Percentiles rank a stretch among this genome's conserved stretches.
Conservation (phyloP, 2,329 filamentous ascomycete genomes). For the Penicillium sclerotiorum region DNA sequence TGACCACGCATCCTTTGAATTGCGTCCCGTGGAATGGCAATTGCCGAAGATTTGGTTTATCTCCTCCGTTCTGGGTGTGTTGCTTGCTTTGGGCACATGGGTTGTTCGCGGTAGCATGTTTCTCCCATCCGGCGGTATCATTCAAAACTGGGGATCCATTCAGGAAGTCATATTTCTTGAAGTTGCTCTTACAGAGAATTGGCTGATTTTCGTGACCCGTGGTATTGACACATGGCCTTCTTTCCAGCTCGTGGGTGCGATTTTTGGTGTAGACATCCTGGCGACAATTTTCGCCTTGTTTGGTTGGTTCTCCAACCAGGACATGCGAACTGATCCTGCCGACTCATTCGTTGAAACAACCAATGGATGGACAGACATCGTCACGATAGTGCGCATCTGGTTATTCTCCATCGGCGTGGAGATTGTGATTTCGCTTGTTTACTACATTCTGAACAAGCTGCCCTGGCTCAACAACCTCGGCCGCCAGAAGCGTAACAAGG, state of each 20-base stretch:
- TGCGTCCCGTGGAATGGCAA: slow-evolving; percentile 78
- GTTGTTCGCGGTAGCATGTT: slow-evolving; percentile 71
- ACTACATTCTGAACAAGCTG: slow-evolving; percentile 51
- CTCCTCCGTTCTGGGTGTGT: slow-evolving; percentile 58
- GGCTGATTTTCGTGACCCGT: slow-evolving; percentile 95
- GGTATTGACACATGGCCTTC: slow-evolving; percentile 74
- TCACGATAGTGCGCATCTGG: slow-evolving; percentile 56
- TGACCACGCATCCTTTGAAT: slow-evolving; percentile 78
- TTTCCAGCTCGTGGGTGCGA: slow-evolving; percentile 70
- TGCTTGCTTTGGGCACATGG: slow-evolving; percentile 74
- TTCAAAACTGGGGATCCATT: slow-evolving; percentile 73
- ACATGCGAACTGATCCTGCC: slow-evolving; percentile 34
- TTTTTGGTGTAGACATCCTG: slow-evolving; percentile 70
- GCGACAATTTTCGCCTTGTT: slow-evolving; percentile 76
- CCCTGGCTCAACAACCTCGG: slow-evolving; percentile 51
- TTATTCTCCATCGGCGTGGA: slow-evolving; percentile 54
- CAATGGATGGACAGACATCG: slow-evolving; percentile 62
- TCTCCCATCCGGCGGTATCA: slow-evolving; percentile 69
- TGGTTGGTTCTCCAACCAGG: slow-evolving; percentile 68
- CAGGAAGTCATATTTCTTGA: slow-evolving; percentile 85
- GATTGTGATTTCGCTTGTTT: slow-evolving; percentile 55
- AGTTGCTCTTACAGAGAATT: slow-evolving; percentile 90
- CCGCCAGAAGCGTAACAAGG: slow-evolving; percentile 49
- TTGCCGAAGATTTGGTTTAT: slow-evolving; percentile 82
- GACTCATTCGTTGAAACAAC: slow-evolving; percentile 37